Evolutionary conservation across 2,329 filamentous ascomycete genomes (phyloP), one percentile per base, ranked within the genome.

Genomic region (Sporothrix brunneoviolacea): DNA sequence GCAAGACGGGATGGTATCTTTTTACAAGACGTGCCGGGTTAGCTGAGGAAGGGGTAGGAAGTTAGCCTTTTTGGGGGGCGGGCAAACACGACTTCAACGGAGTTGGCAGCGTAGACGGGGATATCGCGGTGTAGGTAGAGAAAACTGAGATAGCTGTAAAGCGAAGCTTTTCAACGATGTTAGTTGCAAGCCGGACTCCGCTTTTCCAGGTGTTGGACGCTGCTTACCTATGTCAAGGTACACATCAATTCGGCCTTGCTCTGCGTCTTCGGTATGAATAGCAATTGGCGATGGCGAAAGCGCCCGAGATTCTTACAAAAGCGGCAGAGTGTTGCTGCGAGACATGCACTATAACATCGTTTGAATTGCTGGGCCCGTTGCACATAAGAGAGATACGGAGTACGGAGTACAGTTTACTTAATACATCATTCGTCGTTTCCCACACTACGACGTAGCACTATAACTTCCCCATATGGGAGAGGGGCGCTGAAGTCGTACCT

Each of bases 1-100:
- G 72, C 61, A 91, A 83, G 46, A 90, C 74, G 13, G 88, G 88
- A 56, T 85, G 75, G 58, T 86, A 78, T 45, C 84, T 48, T 88
- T 21, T 37, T 24, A 30, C 19, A 16, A 30, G 19, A 32, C 18
- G 32, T 16, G 50, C 13, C 6, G 18, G 7, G 21, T n/a, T n/a
- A 50, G 24, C 15, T 1, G 30, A 27, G 10, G 2, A 12, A 15
- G 40, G 27, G 16, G 2, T 8, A 8, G 8, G 3, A 30, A 12
- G 24, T 39, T 19, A 10, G 36, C 21, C 13, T 27, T 33, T 12
- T 36, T 7, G 28, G 16, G 12, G 28, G 13, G 12, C 8, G 33
- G 8, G 16, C 16, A 19, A 61, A 88, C 85, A 88, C 81, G 28
- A 90, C 67, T 32, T 82, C 70, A 6, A 89, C 74, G 28, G 72